Percentiles rank a stretch among this genome's conserved stretches.
Conservation (phyloP, 2,329 filamentous ascomycete species). For the Xylariaceae sp. region DNA sequence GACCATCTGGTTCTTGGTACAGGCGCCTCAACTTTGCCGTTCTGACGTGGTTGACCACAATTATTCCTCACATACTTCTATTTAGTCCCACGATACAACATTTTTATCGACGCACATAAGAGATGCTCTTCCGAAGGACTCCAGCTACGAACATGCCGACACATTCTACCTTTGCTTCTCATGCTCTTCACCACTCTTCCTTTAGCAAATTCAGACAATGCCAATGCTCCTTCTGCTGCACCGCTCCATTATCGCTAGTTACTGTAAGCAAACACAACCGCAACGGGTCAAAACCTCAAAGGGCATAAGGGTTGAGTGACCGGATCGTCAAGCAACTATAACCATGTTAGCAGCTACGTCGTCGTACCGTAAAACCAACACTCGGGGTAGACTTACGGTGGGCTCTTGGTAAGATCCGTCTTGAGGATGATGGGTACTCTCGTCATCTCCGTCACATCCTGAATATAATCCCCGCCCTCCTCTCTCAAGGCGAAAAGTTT, state of each 20-base stretch:
- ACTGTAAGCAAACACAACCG: slow-evolving; percentile 12
- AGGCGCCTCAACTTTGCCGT: slow-evolving; percentile 21
- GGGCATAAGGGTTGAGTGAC: slow-evolving; percentile 69
- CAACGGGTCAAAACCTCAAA: slow-evolving; percentile 34
- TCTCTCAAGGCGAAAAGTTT: slow-evolving; percentile 88
- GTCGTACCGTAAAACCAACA: neutral
- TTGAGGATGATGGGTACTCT: slow-evolving; percentile 97
- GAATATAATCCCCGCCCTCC: slow-evolving; percentile 93
- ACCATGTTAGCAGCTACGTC: slow-evolving; percentile 44
- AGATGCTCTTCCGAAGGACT: slow-evolving; percentile 33
- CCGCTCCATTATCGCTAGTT: slow-evolving; percentile 11
- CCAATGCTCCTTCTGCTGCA: slow-evolving; percentile 18
- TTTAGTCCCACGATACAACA: slow-evolving; percentile 19
- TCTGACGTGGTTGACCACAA: slow-evolving; percentile 31
- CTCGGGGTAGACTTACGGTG: slow-evolving; percentile 78
- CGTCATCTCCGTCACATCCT: slow-evolving; percentile 98
- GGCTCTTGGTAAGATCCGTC: slow-evolving; percentile 98
- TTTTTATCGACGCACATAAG: slow-evolving; percentile 37
- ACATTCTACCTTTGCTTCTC: slow-evolving; percentile 38
- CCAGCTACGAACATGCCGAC: slow-evolving; percentile 25
- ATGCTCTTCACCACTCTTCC: slow-evolving; percentile 21
- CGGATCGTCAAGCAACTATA: slow-evolving; percentile 69
- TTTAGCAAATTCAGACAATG: slow-evolving; percentile 27
- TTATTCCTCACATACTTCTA: slow-evolving; percentile 32
- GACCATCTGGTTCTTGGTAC: slow-evolving; percentile 12